Percentiles rank a stretch among this genome's conserved stretches.
phyloP scores from a whole-genome alignment of 2,329 filamentous ascomycete genomes.

The Chlorencoelia australis region DNA sequence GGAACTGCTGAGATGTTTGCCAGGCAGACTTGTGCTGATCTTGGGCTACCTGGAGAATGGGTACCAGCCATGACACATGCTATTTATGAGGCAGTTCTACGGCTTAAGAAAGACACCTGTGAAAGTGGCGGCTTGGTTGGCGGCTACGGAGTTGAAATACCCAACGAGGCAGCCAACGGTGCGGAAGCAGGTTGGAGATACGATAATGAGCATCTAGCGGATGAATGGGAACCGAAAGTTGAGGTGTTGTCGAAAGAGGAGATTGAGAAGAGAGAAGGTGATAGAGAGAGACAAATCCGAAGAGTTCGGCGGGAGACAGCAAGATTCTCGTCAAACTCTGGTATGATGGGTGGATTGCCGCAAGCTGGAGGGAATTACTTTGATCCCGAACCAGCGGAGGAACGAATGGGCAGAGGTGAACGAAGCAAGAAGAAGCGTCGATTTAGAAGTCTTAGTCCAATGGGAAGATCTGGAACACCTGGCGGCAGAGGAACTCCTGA shows the following conservation, averaged over 20 bases:
- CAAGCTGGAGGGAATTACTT: constrained; percentile 39
- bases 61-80: constrained; percentile 88
- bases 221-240: constrained; percentile 76
- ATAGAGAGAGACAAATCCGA: constrained; percentile 83
- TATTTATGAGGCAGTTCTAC: constrained; percentile 89
- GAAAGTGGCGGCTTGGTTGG: constrained; percentile 82
- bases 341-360: constrained; percentile 68
- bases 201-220: constrained; percentile 79
- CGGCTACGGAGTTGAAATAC: constrained; percentile 63
- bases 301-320: constrained; percentile 84
- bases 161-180: constrained; percentile 81
- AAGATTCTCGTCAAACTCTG: constrained; percentile 76
- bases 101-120: constrained; percentile 91
- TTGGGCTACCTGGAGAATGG: constrained; percentile 88
- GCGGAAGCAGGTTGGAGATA: constrained; percentile 86
- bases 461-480: constrained; percentile 56
- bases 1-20: constrained; percentile 90
- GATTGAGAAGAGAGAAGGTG: constrained; percentile 92
- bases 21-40: constrained; percentile 81
- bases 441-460: constrained; percentile 79
- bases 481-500: constrained; percentile 74
- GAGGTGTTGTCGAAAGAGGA: constrained; percentile 84
- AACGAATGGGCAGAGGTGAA: constrained; percentile 84
- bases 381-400: constrained; percentile 48
- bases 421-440: constrained; percentile 90